Evolutionary conservation across 257 asterid genomes (phyloP), one percentile per base, ranked within the genome.

Genomic region (Jacaranda copaia): DNA sequence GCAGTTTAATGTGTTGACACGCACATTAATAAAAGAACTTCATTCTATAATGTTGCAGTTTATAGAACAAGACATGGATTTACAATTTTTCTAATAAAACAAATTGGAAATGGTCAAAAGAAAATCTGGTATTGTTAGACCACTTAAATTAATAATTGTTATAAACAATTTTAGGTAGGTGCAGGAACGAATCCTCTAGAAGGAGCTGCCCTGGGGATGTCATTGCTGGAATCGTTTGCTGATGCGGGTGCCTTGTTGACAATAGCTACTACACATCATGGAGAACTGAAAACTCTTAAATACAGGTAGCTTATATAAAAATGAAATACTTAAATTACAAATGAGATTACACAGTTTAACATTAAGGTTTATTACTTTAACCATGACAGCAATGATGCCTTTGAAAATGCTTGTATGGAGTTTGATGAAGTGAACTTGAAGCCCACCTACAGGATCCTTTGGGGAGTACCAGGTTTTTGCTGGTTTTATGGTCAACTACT

Each of bases 101-200:
- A 55, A 79, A 65, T 63, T 72, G 74, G 35, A 35, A 12, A 42
- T 56, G 45, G 18, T 53, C 66, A 53, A 39, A 74, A 36, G 13
- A 8, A 74, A 65, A 14, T 36, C 36, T 43, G 70, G 75, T 79
- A 72, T 38, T 68, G 65, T 62, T 6, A 25, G 68, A 68, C 62
- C 74, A 56, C 46, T 72, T 62, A 60, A 52, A 25, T 25, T 52
- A 52, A 72, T 75, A 20, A 70, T 51, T 49, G 25, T 64, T 25
- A 39, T 25, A 68, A 56, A 66, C 68, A 66, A 40, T 60, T 77
- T 66, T 80, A 96, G 99, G 98, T 96, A 35, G 99, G 99, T 73
- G 99, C 99, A 3, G 99, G 99, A 79, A 96, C 99, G 18, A 96
- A 93, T 87, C 99, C 99, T 73, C 85, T 91, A 61, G 98, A 96